phyloP scores from a whole-genome alignment of 129 eudicot species.

The Saposhnikovia divaricata region DNA sequence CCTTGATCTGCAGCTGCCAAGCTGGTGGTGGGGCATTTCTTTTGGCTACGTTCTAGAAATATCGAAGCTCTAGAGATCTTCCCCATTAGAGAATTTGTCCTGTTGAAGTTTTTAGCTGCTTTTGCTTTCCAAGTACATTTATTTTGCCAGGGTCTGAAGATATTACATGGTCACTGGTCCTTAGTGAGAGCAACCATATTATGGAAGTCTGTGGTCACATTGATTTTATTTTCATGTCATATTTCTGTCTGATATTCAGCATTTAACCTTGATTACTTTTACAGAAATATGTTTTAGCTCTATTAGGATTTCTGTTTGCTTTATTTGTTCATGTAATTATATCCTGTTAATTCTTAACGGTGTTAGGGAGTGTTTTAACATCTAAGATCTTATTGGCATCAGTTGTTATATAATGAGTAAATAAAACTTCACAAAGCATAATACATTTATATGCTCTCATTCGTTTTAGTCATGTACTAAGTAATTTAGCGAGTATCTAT shows the following conservation, averaged over 20 bases:
- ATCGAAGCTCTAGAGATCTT: conserved; percentile 8
- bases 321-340: neutral
- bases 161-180: neutral
- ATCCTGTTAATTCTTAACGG: neutral
- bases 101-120: neutral
- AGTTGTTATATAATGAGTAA: too few relatives aligned
- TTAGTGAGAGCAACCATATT: neutral
- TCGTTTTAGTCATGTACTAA: too few relatives aligned
- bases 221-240: neutral
- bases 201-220: neutral
- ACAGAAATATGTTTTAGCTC: neutral
- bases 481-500: too few relatives aligned
- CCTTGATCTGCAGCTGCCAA: neutral
- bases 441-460: too few relatives aligned
- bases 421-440: too few relatives aligned
- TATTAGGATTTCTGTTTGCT: neutral
- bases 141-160: neutral
- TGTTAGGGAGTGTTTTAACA: neutral
- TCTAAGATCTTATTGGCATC: too few relatives aligned
- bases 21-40: conserved; percentile 7
- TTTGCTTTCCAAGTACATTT: neutral
- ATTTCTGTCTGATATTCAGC: neutral
- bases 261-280: neutral
- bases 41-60: conserved; percentile 6
- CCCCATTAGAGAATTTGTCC: conserved; percentile 1